Evolutionary conservation across 768 basidiomycete genomes (phyloP), one percentile per base, ranked within the genome.

Genomic region (Heimioporus sp.): DNA sequence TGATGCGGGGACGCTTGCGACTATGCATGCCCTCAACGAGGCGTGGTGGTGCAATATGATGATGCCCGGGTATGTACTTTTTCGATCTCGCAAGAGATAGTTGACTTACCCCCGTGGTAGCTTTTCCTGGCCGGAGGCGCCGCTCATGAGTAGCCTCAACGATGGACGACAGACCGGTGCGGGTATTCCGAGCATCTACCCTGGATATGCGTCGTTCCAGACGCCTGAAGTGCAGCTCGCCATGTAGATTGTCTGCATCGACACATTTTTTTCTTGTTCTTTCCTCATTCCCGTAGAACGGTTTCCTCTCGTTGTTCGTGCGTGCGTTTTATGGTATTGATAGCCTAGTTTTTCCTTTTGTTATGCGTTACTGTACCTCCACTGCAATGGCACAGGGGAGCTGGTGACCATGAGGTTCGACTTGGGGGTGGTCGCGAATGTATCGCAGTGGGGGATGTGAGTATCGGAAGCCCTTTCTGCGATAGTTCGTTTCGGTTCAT

Each of bases 31-130:
- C 28, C 73, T 92, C 50, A 83, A 86, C 55, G 87, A 84, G 45
- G 76, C 72, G 9, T 91, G 83, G 80, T 90, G 86, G 87, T 69
- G 77, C 40, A 86, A 80, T 44, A 85, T 89, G 83, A 86, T 90
- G 87, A 87, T 91, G 86, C 89, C 89, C 35, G 89, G 89, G 85
- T 57, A 1, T 38, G 47, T 49, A 15, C 28, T 28, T 45, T 5
- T 11, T 2, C 10, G 20, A 17, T 15, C n/a, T 41, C 7, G n/a
- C 7, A 28, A 28, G 24, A 28, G 7, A 6, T 28, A 6, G 24
- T 28, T 28, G 24, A 28, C 7, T 36, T 17, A 4, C 9, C 36
- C 11, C 15, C 30, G 2, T 19, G 15, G 32, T 35, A 69, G 68
- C 24, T 69, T 69, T 44, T 70, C 68, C 3, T 69, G 68, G 68